These are phyloP conservation scores for Diaporthe vexans DNA, from an alignment of 2,329 filamentous ascomycete genomes.

Conservation along the genomic window DNA sequence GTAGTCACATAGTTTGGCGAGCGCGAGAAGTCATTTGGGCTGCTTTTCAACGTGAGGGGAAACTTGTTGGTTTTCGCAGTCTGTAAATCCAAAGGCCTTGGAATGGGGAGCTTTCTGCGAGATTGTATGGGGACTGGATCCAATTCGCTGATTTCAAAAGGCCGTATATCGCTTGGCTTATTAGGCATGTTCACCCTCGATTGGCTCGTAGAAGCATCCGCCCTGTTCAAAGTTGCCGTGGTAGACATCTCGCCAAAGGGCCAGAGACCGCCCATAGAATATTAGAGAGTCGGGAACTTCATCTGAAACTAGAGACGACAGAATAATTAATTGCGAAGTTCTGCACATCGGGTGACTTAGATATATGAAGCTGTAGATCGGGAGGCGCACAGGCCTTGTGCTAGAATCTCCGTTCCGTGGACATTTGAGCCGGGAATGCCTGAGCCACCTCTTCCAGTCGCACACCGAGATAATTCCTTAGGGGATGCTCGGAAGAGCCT, in stretches of 20 bases:
- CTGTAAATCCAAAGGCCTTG: too few relatives aligned
- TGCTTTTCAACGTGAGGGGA: neutral
- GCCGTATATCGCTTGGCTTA: neutral
- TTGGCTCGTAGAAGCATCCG: neutral
- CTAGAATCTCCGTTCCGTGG: neutral
- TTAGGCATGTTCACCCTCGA: neutral
- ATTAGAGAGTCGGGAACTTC: neutral
- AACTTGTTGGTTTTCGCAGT: neutral
- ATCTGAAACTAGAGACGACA: neutral
- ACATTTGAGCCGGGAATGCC: neutral
- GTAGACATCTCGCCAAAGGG: neutral
- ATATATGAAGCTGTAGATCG: neutral
- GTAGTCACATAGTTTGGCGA: neutral
- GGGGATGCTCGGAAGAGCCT: neutral
- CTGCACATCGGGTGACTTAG: neutral
- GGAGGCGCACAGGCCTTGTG: neutral
- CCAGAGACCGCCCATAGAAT: neutral
- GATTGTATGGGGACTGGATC: neutral
- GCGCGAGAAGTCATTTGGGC: neutral
- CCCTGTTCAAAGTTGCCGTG: neutral
- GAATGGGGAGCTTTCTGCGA: neutral
- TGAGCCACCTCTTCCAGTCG: neutral
- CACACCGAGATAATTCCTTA: neutral
- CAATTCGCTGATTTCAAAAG: neutral
- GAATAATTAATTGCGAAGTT: neutral